Percentiles rank a stretch among this genome's conserved stretches.
Conservation (phyloP, 306 rosid genomes). For the Trifolium fragiferum region DNA sequence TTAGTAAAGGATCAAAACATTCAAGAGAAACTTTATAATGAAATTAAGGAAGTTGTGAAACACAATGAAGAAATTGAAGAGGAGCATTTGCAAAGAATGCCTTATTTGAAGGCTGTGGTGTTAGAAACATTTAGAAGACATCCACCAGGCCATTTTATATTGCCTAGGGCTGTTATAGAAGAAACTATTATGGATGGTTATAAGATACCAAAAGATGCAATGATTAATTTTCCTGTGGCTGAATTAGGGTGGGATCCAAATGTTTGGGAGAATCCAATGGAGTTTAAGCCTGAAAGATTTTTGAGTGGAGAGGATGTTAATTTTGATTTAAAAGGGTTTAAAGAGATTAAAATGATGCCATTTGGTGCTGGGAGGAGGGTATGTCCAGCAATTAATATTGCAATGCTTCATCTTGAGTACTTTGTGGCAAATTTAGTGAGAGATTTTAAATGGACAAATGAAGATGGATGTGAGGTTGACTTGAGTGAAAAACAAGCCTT, state of each 20-base stretch:
- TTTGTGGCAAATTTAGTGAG: constrained; percentile 61
- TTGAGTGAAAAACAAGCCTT: constrained; percentile 55
- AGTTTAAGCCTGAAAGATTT: constrained; percentile 66
- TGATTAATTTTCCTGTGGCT: constrained; percentile 58
- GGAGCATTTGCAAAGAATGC: constrained; percentile 54
- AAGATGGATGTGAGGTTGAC: constrained; percentile 58
- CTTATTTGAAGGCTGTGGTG: constrained; percentile 57
- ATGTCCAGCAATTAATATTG: constrained; percentile 56
- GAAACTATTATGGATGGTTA: constrained; percentile 52
- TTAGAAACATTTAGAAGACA: constrained; percentile 58
- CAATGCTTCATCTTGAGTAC: constrained; percentile 55
- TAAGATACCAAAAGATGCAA: constrained; percentile 55
- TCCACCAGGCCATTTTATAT: constrained; percentile 60
- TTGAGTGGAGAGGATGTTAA: constrained; percentile 12
- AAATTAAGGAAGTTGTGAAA: constrained; percentile 45
- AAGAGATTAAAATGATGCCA: constrained; percentile 68
- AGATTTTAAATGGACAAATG: constrained; percentile 50
- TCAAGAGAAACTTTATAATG: constrained; percentile 53
- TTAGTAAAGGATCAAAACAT: constrained; percentile 53
- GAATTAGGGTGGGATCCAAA: constrained; percentile 62
- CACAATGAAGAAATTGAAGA: constrained; percentile 53
- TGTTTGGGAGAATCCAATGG: constrained; percentile 73
- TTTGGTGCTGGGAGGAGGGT: constrained; percentile 69
- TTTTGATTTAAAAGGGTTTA: constrained; percentile 57
- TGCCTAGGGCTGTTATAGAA: constrained; percentile 57